Conservation (phyloP, 768 basidiomycete species). For the Collybia sordida region DNA sequence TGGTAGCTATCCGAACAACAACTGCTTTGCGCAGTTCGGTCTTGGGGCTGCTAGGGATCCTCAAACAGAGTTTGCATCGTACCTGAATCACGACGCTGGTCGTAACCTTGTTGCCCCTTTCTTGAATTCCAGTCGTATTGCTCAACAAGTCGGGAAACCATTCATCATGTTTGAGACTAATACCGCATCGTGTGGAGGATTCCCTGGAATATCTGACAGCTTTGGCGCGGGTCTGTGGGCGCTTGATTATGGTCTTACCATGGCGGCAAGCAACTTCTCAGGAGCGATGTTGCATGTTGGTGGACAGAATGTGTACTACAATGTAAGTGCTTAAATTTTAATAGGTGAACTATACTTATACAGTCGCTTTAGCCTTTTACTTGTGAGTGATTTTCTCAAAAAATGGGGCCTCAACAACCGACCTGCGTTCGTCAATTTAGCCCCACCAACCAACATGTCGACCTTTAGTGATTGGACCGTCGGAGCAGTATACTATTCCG, state of each 20-base stretch:
- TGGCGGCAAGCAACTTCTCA: conserved; percentile 55
- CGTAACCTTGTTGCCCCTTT: conserved; percentile 50
- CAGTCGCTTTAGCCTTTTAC: conserved; percentile 55
- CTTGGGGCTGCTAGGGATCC: conserved; percentile 39
- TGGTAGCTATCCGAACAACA: conserved; percentile 58
- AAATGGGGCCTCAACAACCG: not conserved
- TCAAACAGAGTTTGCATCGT: conserved; percentile 53
- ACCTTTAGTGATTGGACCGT: conserved; percentile 68
- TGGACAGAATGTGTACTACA: conserved; percentile 65
- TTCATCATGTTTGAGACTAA: conserved; percentile 74
- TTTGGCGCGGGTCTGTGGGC: conserved; percentile 68
- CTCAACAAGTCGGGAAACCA: conserved; percentile 39
- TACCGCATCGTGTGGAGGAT: conserved; percentile 69
- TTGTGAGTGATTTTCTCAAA: conserved; percentile 35
- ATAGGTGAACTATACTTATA: conserved; percentile 21
- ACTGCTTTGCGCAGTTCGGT: conserved; percentile 54
- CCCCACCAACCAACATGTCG: conserved; percentile 43
- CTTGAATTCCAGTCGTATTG: conserved; percentile 45
- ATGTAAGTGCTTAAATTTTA: conserved; percentile 38
- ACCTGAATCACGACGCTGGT: conserved; percentile 61
- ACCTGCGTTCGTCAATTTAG: not conserved
- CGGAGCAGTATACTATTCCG: conserved; percentile 72
- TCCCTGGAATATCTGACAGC: conserved; percentile 58
- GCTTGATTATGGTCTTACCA: conserved; percentile 57
- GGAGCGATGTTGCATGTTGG: conserved; percentile 55